Percentiles rank a stretch among this genome's conserved stretches.
These are phyloP conservation scores for Dunaliella primolecta DNA, from an alignment of 139 green algal species.

Conservation along the genomic window DNA sequence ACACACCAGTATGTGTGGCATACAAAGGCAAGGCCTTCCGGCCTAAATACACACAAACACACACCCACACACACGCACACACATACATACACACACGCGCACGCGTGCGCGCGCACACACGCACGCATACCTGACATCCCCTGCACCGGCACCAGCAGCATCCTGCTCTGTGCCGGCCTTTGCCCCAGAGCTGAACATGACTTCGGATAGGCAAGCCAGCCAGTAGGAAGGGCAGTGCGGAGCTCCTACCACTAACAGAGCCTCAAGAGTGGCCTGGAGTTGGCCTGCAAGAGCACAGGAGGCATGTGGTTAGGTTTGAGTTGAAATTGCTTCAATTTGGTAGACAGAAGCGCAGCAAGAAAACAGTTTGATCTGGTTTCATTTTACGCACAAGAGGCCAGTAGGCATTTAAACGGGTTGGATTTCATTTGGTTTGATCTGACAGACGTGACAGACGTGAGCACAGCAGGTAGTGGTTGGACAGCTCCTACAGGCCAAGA, in stretches of 20 bases:
- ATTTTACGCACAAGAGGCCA: not conserved
- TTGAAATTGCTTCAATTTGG: too few relatives aligned
- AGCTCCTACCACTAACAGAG: constrained; percentile 54
- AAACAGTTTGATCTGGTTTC: not conserved
- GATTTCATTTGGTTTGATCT: too few relatives aligned
- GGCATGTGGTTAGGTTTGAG: not conserved
- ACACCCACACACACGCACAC: too few relatives aligned
- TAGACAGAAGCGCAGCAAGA: too few relatives aligned
- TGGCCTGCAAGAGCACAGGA: constrained; percentile 26
- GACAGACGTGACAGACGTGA: too few relatives aligned
- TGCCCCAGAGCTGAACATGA: constrained; percentile 51
- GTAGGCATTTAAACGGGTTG: not conserved
- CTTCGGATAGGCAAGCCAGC: constrained; percentile 54
- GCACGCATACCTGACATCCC: constrained; percentile 36
- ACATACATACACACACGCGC: too few relatives aligned
- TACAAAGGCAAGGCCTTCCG: too few relatives aligned
- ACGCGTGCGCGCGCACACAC: too few relatives aligned
- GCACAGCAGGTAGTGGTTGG: too few relatives aligned
- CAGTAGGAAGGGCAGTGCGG: constrained; percentile 50
- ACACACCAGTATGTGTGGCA: too few relatives aligned
- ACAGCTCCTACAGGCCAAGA: too few relatives aligned
- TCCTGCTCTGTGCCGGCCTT: not conserved
- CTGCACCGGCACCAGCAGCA: constrained; percentile 13
- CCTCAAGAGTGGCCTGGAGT: constrained; percentile 53
- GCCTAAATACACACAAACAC: too few relatives aligned